These are phyloP conservation scores for Wickerhamomyces pijperi DNA, from an alignment of 805 yeast genomes.

Conservation along the genomic window DNA sequence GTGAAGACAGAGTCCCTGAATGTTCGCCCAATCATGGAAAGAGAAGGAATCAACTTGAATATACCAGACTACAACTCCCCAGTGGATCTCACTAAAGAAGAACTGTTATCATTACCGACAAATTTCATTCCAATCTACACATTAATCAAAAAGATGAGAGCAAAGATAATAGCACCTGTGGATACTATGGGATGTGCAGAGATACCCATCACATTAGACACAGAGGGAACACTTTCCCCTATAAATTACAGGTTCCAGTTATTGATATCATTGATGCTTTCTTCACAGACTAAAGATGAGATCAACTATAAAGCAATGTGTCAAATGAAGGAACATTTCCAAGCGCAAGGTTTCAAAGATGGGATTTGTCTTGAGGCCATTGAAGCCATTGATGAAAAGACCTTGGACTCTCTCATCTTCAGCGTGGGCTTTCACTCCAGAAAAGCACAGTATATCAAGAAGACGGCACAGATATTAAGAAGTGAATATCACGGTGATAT, in stretches of 20 bases:
- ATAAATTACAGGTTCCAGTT: constrained; percentile 55
- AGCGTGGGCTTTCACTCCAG: constrained; percentile 83
- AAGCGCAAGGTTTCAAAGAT: constrained; percentile 27
- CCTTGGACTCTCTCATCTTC: constrained; percentile 53
- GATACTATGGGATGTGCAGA: constrained; percentile 81
- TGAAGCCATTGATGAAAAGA: constrained; percentile 35
- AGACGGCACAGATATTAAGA: constrained; percentile 41
- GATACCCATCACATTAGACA: constrained; percentile 28
- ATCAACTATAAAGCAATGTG: constrained; percentile 65
- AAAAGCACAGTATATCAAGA: constrained; percentile 61
- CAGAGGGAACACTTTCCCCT: constrained; percentile 21
- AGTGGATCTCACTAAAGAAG: neutral
- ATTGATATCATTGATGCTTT: constrained; percentile 71
- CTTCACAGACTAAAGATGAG: constrained; percentile 89
- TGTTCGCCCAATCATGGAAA: neutral
- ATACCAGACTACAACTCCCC: neutral
- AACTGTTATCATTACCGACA: constrained; percentile 19
- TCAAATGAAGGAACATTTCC: constrained; percentile 39
- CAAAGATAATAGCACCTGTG: constrained; percentile 65
- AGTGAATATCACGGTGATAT: constrained; percentile 52
- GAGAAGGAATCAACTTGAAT: neutral
- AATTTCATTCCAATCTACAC: constrained; percentile 49
- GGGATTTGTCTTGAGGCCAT: constrained; percentile 54
- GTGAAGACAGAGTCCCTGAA: no score
- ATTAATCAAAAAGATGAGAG: constrained; percentile 56